Base-by-base conservation (phyloP, 2,329 filamentous ascomycete species). In the Fusarium sp. region DNA sequence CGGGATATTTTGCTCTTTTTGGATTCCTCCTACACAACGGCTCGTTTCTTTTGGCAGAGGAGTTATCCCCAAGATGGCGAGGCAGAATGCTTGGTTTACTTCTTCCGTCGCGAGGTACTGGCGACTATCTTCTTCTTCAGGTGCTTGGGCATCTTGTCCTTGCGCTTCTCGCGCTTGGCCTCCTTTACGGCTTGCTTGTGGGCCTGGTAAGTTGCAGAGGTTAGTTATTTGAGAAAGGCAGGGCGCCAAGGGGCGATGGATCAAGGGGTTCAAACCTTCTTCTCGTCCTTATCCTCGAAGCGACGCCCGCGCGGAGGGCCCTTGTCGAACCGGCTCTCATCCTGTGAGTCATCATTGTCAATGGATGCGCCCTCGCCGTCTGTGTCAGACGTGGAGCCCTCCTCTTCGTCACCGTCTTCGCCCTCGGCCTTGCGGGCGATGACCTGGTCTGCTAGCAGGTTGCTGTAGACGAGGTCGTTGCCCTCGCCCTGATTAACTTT, bases 71-170 rank as follows among this genome's bases (percentile, higher is more conserved):
- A 41, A 53, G 58, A 51, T 23, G 18, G n/a, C 51, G 31, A 46
- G 36, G 18, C 40, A 37, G 15, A 40, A 34, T 34, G 31, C 31
- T 34, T 34, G 31, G 7, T 78, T 76, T 84, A 88, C 78, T 88
- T 91, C 83, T 92, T 92, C 76, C 88, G 89, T 72, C 89, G 84
- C 60, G 89, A 85, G 15, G 87, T 86, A 68, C 85, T 84, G 60
- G 86, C 87, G 28, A 97, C 89, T 62, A 97, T 82, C 78, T 92
- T 93, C 86, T 98, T 98, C 88, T 99, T 99, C 36, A 97, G 72
- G 78, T 97, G 90, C 83, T 99, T 99, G 1, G 96, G 95, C 82
- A 99, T 97, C 86, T 99, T 99, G 5, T 93, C 92, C 80, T 95
- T 94, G 65, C 96, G 86, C 84, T 97, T 94, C 80, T 98, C 95